Evolutionary conservation across 768 basidiomycete species (phyloP).

Genomic region (Baorangia bicolor): DNA sequence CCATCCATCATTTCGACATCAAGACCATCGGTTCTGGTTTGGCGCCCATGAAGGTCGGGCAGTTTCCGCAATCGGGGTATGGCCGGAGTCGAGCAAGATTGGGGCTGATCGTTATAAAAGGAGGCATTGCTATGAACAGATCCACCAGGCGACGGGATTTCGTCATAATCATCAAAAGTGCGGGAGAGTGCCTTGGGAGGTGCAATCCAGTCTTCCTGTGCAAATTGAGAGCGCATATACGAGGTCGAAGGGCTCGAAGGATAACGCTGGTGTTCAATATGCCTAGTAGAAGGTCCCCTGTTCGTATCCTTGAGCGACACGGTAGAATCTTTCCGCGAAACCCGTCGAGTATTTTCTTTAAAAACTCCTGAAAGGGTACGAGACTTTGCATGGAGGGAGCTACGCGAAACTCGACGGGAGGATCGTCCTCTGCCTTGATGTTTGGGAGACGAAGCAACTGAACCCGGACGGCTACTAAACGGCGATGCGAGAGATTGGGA

Average conservation of each 20-base stretch:
- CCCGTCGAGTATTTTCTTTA: constrained; percentile 15
- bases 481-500: constrained; percentile 41
- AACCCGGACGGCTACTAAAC: constrained; percentile 45
- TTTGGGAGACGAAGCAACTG: constrained; percentile 39
- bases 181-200: constrained; percentile 10
- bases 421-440: constrained; percentile 12
- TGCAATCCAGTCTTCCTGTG: constrained; percentile 14
- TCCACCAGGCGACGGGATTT: neutral
- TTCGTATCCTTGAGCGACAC: constrained; percentile 17
- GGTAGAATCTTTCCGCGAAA: constrained; percentile 18
- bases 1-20: constrained; percentile 27
- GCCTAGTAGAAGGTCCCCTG: constrained; percentile 9
- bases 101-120: constrained; percentile 24
- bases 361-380: constrained; percentile 39
- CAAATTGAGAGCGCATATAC: constrained; percentile 27
- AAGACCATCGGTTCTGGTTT: neutral
- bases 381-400: constrained; percentile 33
- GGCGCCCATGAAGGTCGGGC: neutral
- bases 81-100: constrained; percentile 28
- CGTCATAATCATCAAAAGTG: neutral
- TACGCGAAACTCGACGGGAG: constrained; percentile 16
- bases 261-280: constrained; percentile 17
- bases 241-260: constrained; percentile 23
- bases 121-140: constrained; percentile 5
- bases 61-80: constrained; percentile 1